Base-by-base conservation (phyloP, 768 basidiomycete species). In the Inosperma sp. region DNA sequence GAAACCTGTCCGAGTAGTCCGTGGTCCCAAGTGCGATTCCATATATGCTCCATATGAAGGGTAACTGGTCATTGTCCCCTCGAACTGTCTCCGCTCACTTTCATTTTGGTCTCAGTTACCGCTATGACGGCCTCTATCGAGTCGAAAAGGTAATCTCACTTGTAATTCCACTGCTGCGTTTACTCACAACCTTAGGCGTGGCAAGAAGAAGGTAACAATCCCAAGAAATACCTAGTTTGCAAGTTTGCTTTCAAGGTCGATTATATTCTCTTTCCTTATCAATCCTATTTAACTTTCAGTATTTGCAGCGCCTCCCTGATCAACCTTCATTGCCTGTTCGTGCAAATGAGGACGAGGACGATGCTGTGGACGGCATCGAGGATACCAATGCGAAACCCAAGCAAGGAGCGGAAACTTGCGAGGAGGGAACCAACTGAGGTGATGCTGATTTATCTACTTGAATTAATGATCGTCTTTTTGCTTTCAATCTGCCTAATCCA, bases 51-150 rank as follows among this genome's bases (percentile, higher is more conserved):
- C 93, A 5, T 73, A 67, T 21, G 83, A 88, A 74, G 92, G 92
- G 83, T 86, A 56, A 45, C 67, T 53, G 13, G 13, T 43, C 7
- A 29, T 42, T n/a, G 5, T 17, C 16, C 16, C 17, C 25, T 8
- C 14, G 14, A 2, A 9, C 16, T 17, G 3, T 29, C 3, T 19
- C 13, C 37, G 10, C n/a, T 37, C 8, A 29, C 19, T 31, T 29
- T 17, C 29, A 48, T 5, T 41, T 25, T 36, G 21, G 19, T 50
- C 30, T 34, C 41, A 88, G 88, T 21, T 96, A 93, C 63, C 82
- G 92, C 7, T 96, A 96, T 61, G 93, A 95, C 58, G 93, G 93
- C 1, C 72, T 96, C 9, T 96, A 95, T 62, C 69, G 61, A 2
- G 86, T 92, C 13, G 86, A 86, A 66, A 82, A 83, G 72, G 88